Base-by-base conservation (phyloP, 257 asterid genomes). In the Paulownia fortunei region DNA sequence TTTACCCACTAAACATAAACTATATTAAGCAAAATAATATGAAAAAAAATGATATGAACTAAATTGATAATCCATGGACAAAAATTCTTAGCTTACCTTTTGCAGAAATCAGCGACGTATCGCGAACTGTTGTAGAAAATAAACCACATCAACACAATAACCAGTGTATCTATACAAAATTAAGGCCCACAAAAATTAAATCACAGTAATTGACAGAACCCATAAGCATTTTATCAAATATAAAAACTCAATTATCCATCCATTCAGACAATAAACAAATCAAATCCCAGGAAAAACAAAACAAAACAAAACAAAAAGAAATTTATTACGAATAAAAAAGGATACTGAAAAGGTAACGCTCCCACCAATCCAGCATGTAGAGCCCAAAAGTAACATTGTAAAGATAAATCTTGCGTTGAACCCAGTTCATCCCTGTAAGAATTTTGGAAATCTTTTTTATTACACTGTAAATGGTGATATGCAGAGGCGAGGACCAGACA, bases 311-410 rank as follows among this genome's bases (percentile, higher is more conserved):
- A 4, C n/a, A 37, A 7, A 8, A 15, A n/a, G 8, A 12, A 15
- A 24, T 4, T 32, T 18, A 32, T 37, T 56, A 39, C 54, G 30
- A 16, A 65, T 21, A 66, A 32, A 8, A 64, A 79, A 86, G 94
- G 96, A 89, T 92, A 90, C 94, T 93, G 90, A 91, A 87, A 70
- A 93, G 94, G 54, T 76, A 93, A 5, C 93, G 96, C 87, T 93
- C 98, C 97, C 98, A 93, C 96, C 97, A 91, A 76, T 93, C 97
- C 76, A 93, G 74, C 98, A 91, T 89, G 80, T 88, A 93, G 61
- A 92, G 93, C n/a, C 98, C 98, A 47, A 91, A 91, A 24, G 97
- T 91, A 19, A 91, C 97, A 59, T 92, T 91, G 89, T 92, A 92
- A 1, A 89, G 94, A 79, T 89, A 88, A 64, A 89, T 88, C 84